These are phyloP conservation scores for Dothidotthia symphoricarpi DNA, from an alignment of 2,329 filamentous ascomycete species.

Conservation along the genomic window DNA sequence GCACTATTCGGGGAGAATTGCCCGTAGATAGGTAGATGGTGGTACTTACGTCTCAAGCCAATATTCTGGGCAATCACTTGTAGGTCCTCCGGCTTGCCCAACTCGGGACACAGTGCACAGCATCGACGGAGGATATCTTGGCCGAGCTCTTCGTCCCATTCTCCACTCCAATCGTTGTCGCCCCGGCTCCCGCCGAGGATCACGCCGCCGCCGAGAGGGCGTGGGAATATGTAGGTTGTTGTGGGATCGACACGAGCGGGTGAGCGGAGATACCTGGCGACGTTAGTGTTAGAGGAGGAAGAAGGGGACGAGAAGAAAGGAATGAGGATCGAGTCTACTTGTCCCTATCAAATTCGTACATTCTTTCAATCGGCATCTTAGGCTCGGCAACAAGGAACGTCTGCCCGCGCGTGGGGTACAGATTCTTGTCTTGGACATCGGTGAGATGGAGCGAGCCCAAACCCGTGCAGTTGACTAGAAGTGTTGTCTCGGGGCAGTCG, in stretches of 20 bases:
- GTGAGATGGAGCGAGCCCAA: constrained; percentile 72
- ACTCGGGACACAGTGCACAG: constrained; percentile 63
- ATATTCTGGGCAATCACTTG: constrained; percentile 78
- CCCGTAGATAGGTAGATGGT: neutral
- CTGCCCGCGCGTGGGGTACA: constrained; percentile 77
- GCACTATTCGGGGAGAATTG: too few species aligned
- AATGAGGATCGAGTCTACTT: constrained; percentile 17
- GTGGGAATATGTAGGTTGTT: constrained; percentile 48
- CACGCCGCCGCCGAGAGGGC: constrained; percentile 67
- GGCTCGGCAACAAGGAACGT: constrained; percentile 68
- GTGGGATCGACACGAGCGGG: constrained; percentile 45
- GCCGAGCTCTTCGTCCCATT: constrained; percentile 74
- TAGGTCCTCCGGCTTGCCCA: constrained; percentile 68
- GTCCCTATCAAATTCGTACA: constrained; percentile 32
- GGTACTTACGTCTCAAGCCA: constrained; percentile 63
- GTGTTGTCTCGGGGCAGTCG: constrained; percentile 61
- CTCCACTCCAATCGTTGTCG: constrained; percentile 74
- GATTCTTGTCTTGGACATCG: constrained; percentile 73
- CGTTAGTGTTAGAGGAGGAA: neutral
- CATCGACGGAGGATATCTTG: constrained; percentile 78
- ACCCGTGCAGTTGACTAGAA: constrained; percentile 84
- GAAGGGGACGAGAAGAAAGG: neutral
- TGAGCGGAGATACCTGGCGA: constrained; percentile 39
- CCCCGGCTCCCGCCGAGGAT: constrained; percentile 82
- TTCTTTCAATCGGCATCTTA: constrained; percentile 38